Evolutionary conservation across 208 protist species (phyloP), one percentile per base, ranked within the genome.

Genomic region (Leishmania lainsoni): DNA sequence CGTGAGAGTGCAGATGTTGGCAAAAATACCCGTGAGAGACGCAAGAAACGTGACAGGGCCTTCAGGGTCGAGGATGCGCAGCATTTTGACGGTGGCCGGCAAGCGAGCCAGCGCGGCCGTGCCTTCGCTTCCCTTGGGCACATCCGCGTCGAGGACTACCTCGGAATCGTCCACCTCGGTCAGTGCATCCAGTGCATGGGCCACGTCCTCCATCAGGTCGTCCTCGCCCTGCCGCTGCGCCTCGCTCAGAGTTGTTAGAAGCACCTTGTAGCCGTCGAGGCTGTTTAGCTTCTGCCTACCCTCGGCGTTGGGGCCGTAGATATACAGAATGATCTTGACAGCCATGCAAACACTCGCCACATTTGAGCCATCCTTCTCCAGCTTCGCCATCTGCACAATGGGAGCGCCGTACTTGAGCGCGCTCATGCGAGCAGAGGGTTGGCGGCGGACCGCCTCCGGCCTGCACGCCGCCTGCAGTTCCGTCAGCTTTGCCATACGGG

Each of bases 11-110:
- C 89, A 93, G 72, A 97, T 65, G 86, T 97, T 96, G 16, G 94
- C 88, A 74, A 95, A 94, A 75, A 95, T 95, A 42, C 91, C 91
- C 20, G 90, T 93, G 52, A 95, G 81, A n/a, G 94, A 91, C 63
- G 82, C 90, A 39, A 97, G 88, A 76, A 97, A 94, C 42, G 89
- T 70, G 49, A 93, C 87, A n/a, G 92, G 86, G 81, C 90, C 89
- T 49, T 92, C 87, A 3, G 90, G 86, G 85, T 97, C 92, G 49
- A 97, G 87, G 75, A 97, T 92, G 79, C 92, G 90, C n/a, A 97
- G 88, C 92, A 97, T 97, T 83, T 95, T 96, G 78, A 89, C 90
- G 12, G 91, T 94, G 45, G 94, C 90, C 73, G 94, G 92, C 80
- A 93, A 87, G 79, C 79, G 87, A 20, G 94, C 92, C 61, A 97